phyloP scores from a whole-genome alignment of 2,329 filamentous ascomycete genomes.

The Scedosporium aurantiacum region DNA sequence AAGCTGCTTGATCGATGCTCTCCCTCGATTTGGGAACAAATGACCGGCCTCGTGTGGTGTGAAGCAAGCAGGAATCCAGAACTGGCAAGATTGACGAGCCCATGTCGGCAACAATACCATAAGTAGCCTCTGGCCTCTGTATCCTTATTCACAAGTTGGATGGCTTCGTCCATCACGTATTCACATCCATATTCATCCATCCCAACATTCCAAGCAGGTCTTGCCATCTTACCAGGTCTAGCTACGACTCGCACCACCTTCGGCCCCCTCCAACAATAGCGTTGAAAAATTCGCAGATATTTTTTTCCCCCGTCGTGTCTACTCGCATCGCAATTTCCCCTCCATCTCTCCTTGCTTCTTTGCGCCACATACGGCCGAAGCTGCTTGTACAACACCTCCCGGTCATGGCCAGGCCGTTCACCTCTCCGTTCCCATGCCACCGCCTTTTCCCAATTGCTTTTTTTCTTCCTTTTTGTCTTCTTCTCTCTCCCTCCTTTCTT shows the following conservation, averaged over 20 bases:
- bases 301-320: too few relatives aligned
- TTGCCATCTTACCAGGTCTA: neutral
- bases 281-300: too few relatives aligned
- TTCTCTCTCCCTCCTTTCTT: too few relatives aligned
- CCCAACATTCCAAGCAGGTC: neutral
- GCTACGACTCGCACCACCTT: neutral
- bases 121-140: neutral
- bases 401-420: too few relatives aligned
- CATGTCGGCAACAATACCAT: too few relatives aligned
- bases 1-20: neutral
- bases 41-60: too few relatives aligned
- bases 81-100: too few relatives aligned
- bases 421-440: too few relatives aligned
- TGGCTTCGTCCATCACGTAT: too few relatives aligned
- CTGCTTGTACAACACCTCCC: neutral
- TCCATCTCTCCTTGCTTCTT: neutral
- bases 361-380: neutral
- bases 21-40: neutral
- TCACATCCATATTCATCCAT: neutral
- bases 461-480: neutral
- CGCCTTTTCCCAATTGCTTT: neutral
- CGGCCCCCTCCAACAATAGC: neutral
- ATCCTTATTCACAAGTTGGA: neutral
- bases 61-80: neutral
- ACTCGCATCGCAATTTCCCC: neutral